Evolutionary conservation across 140 eudicot genomes (phyloP).

Genomic region (Senecio squalidus): DNA sequence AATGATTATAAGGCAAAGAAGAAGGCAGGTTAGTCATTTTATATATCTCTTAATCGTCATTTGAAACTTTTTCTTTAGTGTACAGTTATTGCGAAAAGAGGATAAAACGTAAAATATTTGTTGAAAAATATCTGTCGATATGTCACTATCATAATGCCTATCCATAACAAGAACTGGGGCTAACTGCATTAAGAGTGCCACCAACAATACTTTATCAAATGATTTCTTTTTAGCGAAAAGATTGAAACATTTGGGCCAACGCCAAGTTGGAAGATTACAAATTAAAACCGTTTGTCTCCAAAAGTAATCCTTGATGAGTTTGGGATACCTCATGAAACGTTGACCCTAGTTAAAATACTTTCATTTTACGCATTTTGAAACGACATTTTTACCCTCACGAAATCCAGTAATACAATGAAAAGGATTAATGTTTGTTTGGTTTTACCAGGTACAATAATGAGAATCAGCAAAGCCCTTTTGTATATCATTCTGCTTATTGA

Average conservation of each 20-base stretch:
- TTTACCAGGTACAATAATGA: slow-evolving; percentile 16
- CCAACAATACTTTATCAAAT: slow-evolving; percentile 1
- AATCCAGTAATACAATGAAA: neutral
- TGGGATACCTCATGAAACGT: neutral
- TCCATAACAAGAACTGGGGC: slow-evolving; percentile 11
- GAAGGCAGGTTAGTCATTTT: slow-evolving; percentile 46
- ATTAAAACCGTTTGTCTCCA: too few relatives aligned
- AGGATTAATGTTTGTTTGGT: neutral
- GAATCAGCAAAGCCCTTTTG: slow-evolving; percentile 7
- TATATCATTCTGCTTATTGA: slow-evolving; percentile 14
- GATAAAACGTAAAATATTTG: neutral
- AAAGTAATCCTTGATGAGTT: too few relatives aligned
- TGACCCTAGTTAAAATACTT: neutral
- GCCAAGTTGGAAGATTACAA: too few relatives aligned
- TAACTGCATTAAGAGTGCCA: slow-evolving; percentile 9
- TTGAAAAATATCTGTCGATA: slow-evolving; percentile 1
- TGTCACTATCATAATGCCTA: slow-evolving; percentile 6
- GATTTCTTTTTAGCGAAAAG: too few relatives aligned
- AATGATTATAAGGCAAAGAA: slow-evolving; percentile 49
- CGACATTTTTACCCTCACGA: neutral
- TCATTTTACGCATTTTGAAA: neutral
- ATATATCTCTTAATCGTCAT: neutral
- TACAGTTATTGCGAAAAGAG: neutral
- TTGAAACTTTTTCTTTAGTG: neutral
- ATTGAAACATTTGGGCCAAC: too few relatives aligned